phyloP scores from a whole-genome alignment of 768 basidiomycete genomes.

The Hericium erinaceus region DNA sequence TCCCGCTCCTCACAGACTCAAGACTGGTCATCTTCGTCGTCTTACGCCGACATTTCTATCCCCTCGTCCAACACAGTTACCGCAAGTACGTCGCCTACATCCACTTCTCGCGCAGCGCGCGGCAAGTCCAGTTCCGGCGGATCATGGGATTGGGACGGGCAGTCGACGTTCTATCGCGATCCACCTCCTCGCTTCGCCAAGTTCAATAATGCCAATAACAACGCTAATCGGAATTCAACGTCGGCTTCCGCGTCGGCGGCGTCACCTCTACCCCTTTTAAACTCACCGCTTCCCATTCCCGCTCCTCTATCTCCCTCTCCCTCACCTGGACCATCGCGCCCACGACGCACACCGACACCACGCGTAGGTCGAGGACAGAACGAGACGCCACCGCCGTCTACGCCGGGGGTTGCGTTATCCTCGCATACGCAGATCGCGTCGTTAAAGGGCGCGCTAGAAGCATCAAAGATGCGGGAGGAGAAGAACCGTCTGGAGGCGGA shows the following conservation, averaged over 20 bases:
- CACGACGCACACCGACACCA: not conserved
- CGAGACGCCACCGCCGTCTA: not conserved
- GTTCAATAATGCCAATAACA: not conserved
- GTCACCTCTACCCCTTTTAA: not conserved
- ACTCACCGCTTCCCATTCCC: not conserved
- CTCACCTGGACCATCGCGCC: not conserved
- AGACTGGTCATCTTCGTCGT: not conserved
- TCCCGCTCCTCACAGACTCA: not conserved
- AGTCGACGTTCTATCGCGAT: constrained; percentile 1
- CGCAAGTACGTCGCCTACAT: not conserved
- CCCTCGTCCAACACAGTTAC: not conserved
- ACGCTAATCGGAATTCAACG: not conserved
- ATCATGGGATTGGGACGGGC: constrained; percentile 7
- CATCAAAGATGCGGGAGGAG: constrained; percentile 11
- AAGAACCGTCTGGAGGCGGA: constrained; percentile 8
- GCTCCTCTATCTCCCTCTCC: not conserved
- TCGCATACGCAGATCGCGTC: constrained; percentile 9
- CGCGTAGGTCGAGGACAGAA: not conserved
- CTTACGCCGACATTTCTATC: not conserved
- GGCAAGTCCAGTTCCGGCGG: not conserved
- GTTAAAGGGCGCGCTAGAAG: constrained; percentile 12
- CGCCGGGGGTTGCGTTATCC: not conserved
- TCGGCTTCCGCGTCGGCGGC: not conserved
- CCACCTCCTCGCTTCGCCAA: constrained; percentile 1
- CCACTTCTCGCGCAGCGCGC: not conserved